Base-by-base conservation (phyloP, 2,329 filamentous ascomycete species). In the Curvularia lunata region DNA sequence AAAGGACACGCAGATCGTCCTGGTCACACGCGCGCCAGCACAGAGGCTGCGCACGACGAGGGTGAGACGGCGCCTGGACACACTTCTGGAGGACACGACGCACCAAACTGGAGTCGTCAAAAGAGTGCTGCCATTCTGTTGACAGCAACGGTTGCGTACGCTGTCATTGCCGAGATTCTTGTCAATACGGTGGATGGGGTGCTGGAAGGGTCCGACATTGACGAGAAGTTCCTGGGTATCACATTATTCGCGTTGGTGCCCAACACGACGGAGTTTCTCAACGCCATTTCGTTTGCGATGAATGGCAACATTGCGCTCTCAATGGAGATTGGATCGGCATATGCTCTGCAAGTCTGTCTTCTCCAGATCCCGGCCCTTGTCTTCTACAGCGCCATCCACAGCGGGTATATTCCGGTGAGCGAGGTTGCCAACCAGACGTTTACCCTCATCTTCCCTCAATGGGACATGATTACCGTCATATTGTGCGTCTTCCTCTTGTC, bases 231-330 rank as follows among this genome's bases (percentile, higher is more conserved):
- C 78, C 80, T 99, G 55, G 95, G 95, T 46, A 96, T 99, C 65
- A 98, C 95, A 1, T 82, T 99, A 46, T 99, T 99, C 77, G 94
- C 96, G 5, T 83, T 99, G 62, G 96, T 99, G 7, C 95, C 95
- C 12, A 99, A 99, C 80, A 98, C 95, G 1, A 99, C 95, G 1
- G 95, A 99, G 75, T 99, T 99, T 75, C 77, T 99, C 88, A 99
- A 99, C 78, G 95, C 94, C 75, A 99, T 99, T 58, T 97, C 93
- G 0, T 99, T 99, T 75, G 95, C 95, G 52, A 99, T 99, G 94
- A 98, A 99, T 73, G 95, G 95, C 59, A 99, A 99, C 77, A 98
- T 99, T 77, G 95, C 95, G 0, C 82, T 99, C 18, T 97, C 92
- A 37, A 99, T 99, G 95, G 95, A 99, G 74, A 99, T 99, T 67